Percentiles rank a stretch among this genome's conserved stretches.
phyloP scores from a whole-genome alignment of 2,329 filamentous ascomycete genomes.

The Thermoascus crustaceus region DNA sequence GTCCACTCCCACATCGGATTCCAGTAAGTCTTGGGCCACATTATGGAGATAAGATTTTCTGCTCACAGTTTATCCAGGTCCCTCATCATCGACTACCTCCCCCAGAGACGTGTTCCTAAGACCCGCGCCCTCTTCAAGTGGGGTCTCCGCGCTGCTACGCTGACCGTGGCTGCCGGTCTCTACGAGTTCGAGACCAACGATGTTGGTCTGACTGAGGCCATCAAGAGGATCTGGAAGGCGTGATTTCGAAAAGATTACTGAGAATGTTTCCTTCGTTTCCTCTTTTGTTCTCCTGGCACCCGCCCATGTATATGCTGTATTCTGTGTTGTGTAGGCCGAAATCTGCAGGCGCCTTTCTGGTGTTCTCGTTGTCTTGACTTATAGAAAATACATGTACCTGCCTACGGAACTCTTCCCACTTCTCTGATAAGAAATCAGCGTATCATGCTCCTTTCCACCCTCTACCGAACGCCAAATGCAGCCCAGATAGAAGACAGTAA shows the following conservation, averaged over 20 bases:
- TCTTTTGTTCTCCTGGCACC: constrained; percentile 18
- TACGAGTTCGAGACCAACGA: constrained; percentile 99
- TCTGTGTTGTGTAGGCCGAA: neutral
- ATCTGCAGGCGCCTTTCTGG: constrained; percentile 4
- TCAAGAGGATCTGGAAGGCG: constrained; percentile 85
- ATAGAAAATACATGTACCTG: constrained; percentile 12
- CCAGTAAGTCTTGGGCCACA: constrained; percentile 48
- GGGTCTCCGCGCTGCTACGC: constrained; percentile 69
- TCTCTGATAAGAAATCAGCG: constrained; percentile 9
- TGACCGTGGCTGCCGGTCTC: constrained; percentile 74
- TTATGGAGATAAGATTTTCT: constrained; percentile 2
- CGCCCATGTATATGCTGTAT: constrained; percentile 27
- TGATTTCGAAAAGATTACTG: constrained; percentile 20
- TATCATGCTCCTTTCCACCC: constrained; percentile 1
- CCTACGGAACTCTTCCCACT: neutral
- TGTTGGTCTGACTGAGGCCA: constrained; percentile 81
- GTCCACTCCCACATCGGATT: constrained; percentile 96
- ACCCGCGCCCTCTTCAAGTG: constrained; percentile 62
- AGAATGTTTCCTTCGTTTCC: constrained; percentile 19
- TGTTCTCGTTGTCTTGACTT: constrained; percentile 11
- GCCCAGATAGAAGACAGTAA: neutral
- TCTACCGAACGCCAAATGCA: constrained; percentile 3
- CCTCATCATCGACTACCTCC: constrained; percentile 86
- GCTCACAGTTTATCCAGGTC: constrained; percentile 37
- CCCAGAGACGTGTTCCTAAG: constrained; percentile 59